Base-by-base conservation (phyloP, 176 grass and related monocot species). In the Musa schizocarpa region DNA sequence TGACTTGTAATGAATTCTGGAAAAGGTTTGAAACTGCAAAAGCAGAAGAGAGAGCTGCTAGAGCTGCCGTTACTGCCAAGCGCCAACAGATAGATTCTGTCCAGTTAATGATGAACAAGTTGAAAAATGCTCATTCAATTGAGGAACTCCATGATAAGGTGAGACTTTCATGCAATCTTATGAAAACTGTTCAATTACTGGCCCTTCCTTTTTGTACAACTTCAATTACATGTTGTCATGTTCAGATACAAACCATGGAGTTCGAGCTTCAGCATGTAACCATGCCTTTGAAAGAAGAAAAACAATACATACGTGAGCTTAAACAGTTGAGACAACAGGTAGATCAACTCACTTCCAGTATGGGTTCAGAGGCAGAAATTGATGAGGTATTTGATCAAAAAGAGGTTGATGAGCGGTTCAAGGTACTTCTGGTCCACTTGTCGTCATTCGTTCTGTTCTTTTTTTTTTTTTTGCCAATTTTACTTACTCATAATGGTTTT, bases 121-220 rank as follows among this genome's bases (percentile, higher is more conserved):
- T 99, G 78, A 87, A 92, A 62, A 88, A 87, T 80, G 96, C 80
- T 77, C 93, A 85, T 71, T 99, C 96, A 1, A 74, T 99, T 84
- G 88, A 94, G 82, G 91, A 95, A 86, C 91, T 99, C 82, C 88
- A 99, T 81, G 82, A 85, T 26, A 66, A 81, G 91, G 96, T 99
- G 81, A 82, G 72, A 29, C 52, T 72, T 51, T 48, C 13, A 75
- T 69, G 29, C 54, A 11, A 24, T 69, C 17, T 74, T 65, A 49
- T 23, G 1, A 52, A 27, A 74, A 49, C 62, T 59, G 50, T 73
- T 19, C 13, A 43, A 19, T 58, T 57, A 2, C n/a, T 49, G 69
- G 34, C 11, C 49, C 75, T 65, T 67, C 77, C n/a, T 78, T 53
- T 67, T 73, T 13, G 17, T 27, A 54, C 55, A 55, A 61, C 66